Evolutionary conservation across 306 rosid species (phyloP), one percentile per base, ranked within the genome.

Genomic region (cucumber (Cucumis sativus)): DNA sequence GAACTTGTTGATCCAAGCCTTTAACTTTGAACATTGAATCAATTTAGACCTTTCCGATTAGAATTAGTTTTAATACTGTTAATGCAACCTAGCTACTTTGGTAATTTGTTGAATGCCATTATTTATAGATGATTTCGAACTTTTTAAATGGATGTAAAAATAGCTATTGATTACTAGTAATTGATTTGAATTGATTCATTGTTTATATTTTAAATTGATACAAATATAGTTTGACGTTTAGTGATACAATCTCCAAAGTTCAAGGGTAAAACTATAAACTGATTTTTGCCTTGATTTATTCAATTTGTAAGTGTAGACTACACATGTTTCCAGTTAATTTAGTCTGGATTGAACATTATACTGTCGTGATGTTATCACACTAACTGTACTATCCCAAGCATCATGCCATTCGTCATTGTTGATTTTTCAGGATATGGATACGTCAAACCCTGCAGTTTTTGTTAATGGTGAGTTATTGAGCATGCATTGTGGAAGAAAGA

Each of bases 401-500:
- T 12, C 28, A 23, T 80, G 9, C 16, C 69, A 58, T 45, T 62
- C 15, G 10, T 6, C 60, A 30, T 79, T 15, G 8, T 17, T 71
- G 74, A 67, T 77, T 82, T 14, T 88, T 74, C 91, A 89, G 96
- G 82, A 59, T 41, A 92, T 95, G 97, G 97, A 95, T 82, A 75
- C 85, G 12, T 85, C 94, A 30, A 92, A 87, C 75, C 97, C 97
- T 79, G 90, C 92, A 0, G 96, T 85, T 60, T 89, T 95, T 82
- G 92, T 90, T 75, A 95, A 90, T 77, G 89, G 88, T 7, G 96
- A 90, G 77, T 71, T 88, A 60, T 79, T 95, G 79, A 90, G 84
- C 17, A 62, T 84, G 77, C 80, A 89, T 64, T 76, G 88, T 23
- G 97, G 97, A 84, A 87, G 87, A 81, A 88, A 83, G 81, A 95